Conservation (phyloP, 768 basidiomycete species). For the Suillus ampliporus region DNA sequence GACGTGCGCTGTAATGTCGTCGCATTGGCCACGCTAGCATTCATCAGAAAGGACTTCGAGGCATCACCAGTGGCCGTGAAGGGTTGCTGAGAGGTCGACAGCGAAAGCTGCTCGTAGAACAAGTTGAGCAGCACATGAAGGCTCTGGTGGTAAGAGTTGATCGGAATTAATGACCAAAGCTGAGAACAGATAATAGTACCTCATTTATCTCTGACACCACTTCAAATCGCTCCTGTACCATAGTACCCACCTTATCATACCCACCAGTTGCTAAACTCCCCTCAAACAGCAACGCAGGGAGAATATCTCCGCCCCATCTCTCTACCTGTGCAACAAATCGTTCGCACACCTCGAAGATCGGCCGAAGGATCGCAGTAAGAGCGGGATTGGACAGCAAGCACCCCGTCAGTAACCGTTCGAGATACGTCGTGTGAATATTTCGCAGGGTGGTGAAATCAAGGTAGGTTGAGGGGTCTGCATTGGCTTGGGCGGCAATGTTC, state of each 20-base stretch:
- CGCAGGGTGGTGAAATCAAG: conserved; percentile 90
- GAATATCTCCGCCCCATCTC: conserved; percentile 90
- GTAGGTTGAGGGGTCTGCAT: conserved; percentile 34
- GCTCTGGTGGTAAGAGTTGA: conserved; percentile 49
- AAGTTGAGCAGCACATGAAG: conserved; percentile 68
- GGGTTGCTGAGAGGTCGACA: conserved; percentile 77
- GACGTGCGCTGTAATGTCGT: conserved; percentile 54
- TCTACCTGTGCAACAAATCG: conserved; percentile 88
- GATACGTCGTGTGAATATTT: conserved; percentile 78
- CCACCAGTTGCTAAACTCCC: conserved; percentile 66
- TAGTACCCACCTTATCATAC: conserved; percentile 64
- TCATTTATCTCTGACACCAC: conserved; percentile 80
- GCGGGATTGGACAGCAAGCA: conserved; percentile 74
- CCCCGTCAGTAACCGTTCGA: conserved; percentile 79
- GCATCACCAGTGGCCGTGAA: conserved; percentile 65
- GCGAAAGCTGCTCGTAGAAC: conserved; percentile 82
- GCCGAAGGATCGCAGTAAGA: conserved; percentile 65
- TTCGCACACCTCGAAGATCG: conserved; percentile 84
- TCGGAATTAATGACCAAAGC: not conserved
- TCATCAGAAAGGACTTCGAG: conserved; percentile 73
- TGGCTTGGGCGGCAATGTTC: conserved; percentile 14
- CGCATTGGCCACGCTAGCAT: conserved; percentile 56
- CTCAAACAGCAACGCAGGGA: conserved; percentile 84
- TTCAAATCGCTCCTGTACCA: conserved; percentile 73
- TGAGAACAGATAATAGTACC: conserved; percentile 44